These are phyloP conservation scores for Tolypocladium amazonense DNA, from an alignment of 2,329 filamentous ascomycete genomes.

Conservation along the genomic window DNA sequence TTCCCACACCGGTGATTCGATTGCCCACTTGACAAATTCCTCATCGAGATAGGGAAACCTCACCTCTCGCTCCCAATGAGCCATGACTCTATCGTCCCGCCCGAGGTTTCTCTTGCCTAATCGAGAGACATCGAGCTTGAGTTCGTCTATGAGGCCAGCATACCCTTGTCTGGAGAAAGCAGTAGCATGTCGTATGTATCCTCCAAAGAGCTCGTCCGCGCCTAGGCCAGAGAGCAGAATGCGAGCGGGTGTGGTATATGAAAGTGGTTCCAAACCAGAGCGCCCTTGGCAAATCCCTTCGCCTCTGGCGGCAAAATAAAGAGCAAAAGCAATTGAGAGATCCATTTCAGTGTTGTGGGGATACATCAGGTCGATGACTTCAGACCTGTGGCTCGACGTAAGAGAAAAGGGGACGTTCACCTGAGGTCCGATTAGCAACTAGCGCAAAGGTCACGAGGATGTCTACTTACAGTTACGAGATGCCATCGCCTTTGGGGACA, in stretches of 20 bases:
- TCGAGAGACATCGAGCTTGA: constrained; percentile 74
- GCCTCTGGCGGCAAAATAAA: constrained; percentile 91
- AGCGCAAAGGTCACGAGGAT: background rate
- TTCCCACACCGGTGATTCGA: constrained; percentile 62
- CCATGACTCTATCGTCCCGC: constrained; percentile 83
- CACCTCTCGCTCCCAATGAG: constrained; percentile 80
- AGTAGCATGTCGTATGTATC: constrained; percentile 74
- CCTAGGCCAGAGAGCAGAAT: constrained; percentile 88
- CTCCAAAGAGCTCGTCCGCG: constrained; percentile 92
- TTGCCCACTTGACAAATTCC: constrained; percentile 68
- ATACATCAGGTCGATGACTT: constrained; percentile 68
- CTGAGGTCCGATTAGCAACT: constrained; percentile 18
- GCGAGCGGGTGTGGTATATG: constrained; percentile 61
- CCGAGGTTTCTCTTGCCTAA: constrained; percentile 92
- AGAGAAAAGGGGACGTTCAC: constrained; percentile 77
- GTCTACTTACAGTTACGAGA: constrained; percentile 56
- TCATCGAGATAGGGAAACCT: constrained; percentile 91
- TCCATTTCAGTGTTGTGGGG: constrained; percentile 99
- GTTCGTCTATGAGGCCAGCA: constrained; percentile 63
- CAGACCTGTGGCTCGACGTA: constrained; percentile 54
- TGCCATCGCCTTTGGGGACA: constrained; percentile 68
- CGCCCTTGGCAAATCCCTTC: constrained; percentile 35
- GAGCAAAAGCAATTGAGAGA: constrained; percentile 79
- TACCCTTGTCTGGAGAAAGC: constrained; percentile 65
- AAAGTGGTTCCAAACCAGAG: constrained; percentile 11